A percentile compares a stretch with the other conserved stretches of the same genome.
Evolutionary conservation across 352 stramenopile species (phyloP).

Genomic region (Pythium scleroteichum): DNA sequence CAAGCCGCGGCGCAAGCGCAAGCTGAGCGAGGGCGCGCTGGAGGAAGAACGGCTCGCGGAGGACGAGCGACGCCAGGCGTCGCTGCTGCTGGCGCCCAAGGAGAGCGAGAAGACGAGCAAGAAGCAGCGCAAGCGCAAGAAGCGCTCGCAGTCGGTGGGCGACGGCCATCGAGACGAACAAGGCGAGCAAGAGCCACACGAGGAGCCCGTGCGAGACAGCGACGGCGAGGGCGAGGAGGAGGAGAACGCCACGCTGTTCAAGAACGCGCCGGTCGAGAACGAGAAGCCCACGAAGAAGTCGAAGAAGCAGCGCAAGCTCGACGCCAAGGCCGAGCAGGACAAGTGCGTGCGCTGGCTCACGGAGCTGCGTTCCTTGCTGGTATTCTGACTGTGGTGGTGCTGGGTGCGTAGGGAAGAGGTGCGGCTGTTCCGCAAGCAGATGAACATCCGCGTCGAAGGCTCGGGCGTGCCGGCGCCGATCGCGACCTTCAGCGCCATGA

Average conservation of each 20-base stretch:
- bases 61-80: conserved; percentile 68
- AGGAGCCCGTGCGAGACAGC: conserved; percentile 28
- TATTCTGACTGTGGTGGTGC: no score
- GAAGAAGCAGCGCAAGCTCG: conserved; percentile 33
- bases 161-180: conserved; percentile 32
- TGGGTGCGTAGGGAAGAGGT: conserved; percentile 48
- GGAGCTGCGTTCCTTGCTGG: no score
- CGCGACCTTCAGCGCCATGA: conserved; percentile 74
- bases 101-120: conserved; percentile 27
- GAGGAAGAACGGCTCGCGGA: conserved; percentile 71
- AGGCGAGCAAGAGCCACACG: conserved; percentile 27
- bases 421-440: conserved; percentile 67
- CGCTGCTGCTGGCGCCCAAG: conserved; percentile 58
- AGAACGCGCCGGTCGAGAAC: conserved; percentile 27
- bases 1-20: conserved; percentile 78
- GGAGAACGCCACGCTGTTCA: conserved; percentile 42
- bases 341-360: conserved; percentile 23
- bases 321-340: conserved; percentile 28
- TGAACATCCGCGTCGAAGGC: conserved; percentile 79
- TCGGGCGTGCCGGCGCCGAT: conserved; percentile 70
- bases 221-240: conserved; percentile 9
- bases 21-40: conserved; percentile 77
- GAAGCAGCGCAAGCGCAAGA: conserved; percentile 39
- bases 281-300: conserved; percentile 14
- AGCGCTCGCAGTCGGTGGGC: conserved; percentile 25